These are phyloP conservation scores for Colletotrichum sp. DNA, from an alignment of 2,329 filamentous ascomycete genomes.

Conservation along the genomic window DNA sequence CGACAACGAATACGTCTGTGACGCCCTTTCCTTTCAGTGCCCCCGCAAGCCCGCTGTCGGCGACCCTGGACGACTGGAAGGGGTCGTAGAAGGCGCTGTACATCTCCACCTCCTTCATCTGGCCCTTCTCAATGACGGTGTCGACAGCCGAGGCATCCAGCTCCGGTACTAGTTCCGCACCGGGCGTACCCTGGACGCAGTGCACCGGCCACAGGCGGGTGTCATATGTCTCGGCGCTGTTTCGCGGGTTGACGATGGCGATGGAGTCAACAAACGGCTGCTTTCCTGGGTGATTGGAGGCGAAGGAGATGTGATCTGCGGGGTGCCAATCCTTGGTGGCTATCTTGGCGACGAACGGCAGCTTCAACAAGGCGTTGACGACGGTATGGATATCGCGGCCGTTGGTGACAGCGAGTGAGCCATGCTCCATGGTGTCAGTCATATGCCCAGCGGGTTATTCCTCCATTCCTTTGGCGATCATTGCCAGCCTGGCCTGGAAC, in stretches of 20 bases:
- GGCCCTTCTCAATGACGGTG: slow-evolving; percentile 78
- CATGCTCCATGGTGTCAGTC: slow-evolving; percentile 59
- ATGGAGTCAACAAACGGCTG: slow-evolving; percentile 70
- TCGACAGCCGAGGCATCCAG: slow-evolving; percentile 68
- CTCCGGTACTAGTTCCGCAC: slow-evolving; percentile 76
- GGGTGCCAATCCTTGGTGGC: slow-evolving; percentile 97
- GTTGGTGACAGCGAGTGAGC: slow-evolving; percentile 79
- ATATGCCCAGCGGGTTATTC: neutral
- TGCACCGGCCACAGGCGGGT: slow-evolving; percentile 88
- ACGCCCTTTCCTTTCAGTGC: slow-evolving; percentile 62
- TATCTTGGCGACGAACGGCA: slow-evolving; percentile 76
- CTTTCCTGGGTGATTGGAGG: slow-evolving; percentile 74
- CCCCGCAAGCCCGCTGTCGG: slow-evolving; percentile 66
- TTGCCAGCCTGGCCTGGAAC: neutral
- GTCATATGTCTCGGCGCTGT: slow-evolving; percentile 65
- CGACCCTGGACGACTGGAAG: slow-evolving; percentile 65
- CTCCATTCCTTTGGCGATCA: neutral
- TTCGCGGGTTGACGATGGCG: slow-evolving; percentile 70
- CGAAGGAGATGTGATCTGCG: slow-evolving; percentile 83
- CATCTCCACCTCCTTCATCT: slow-evolving; percentile 80
- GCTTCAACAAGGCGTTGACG: slow-evolving; percentile 76
- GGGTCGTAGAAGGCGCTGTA: slow-evolving; percentile 91
- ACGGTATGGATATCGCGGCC: slow-evolving; percentile 73
- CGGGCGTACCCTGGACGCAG: slow-evolving; percentile 78
- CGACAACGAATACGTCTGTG: slow-evolving; percentile 84